phyloP scores from a whole-genome alignment of 345 rosid species.

The Psidium friedrichsthalianum region DNA sequence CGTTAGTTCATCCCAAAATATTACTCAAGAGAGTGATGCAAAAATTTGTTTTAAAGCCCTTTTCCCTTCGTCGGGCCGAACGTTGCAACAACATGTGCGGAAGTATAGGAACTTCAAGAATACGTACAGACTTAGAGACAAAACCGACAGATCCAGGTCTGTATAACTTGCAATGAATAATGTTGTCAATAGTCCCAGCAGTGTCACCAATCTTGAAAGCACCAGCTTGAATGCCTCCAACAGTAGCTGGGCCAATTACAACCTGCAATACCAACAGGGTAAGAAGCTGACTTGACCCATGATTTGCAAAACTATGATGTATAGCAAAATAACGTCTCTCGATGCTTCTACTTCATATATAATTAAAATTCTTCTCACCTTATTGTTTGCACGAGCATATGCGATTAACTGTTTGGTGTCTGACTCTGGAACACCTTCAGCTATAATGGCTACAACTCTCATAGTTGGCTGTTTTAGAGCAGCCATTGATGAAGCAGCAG shows the following conservation, averaged over 20 bases:
- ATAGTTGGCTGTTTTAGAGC: constrained; percentile 95
- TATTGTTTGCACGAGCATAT: constrained; percentile 89
- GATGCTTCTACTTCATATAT: not conserved
- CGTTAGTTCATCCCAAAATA: not conserved
- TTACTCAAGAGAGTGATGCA: not conserved
- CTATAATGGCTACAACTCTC: constrained; percentile 90
- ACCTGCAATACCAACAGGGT: constrained; percentile 39
- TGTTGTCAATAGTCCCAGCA: constrained; percentile 95
- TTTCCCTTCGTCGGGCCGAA: not conserved
- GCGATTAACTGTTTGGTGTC: constrained; percentile 89
- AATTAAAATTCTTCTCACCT: constrained; percentile 27
- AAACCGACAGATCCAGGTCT: constrained; percentile 98
- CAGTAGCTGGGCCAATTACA: constrained; percentile 98
- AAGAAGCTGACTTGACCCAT: not conserved
- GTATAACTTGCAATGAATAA: constrained; percentile 84
- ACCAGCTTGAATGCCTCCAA: constrained; percentile 98
- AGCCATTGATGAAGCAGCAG: constrained; percentile 95
- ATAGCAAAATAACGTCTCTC: not conserved
- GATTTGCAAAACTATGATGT: not conserved
- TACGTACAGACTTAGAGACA: constrained; percentile 94
- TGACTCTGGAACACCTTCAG: constrained; percentile 98
- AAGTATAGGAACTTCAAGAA: not conserved
- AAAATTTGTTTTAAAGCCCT: not conserved
- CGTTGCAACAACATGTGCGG: not conserved
- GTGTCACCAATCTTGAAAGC: constrained; percentile 99